Conservation (phyloP, 2,329 filamentous ascomycete species). For the Ophiobolus disseminans region DNA sequence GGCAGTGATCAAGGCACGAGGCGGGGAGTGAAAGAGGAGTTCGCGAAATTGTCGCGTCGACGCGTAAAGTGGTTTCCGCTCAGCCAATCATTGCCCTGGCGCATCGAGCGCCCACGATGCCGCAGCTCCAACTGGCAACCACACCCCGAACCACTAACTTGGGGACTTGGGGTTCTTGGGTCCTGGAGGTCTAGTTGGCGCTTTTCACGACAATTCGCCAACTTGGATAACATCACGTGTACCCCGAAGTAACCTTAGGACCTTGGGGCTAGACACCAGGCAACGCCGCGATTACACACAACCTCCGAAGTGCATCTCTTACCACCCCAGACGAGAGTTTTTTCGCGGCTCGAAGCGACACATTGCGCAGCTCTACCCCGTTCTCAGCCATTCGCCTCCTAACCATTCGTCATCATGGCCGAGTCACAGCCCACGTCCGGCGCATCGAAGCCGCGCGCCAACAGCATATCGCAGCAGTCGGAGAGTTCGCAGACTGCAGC, state of each 20-base stretch:
- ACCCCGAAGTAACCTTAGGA: too few relatives aligned
- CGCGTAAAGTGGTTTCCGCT: constrained; percentile 27
- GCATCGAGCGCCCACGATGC: constrained; percentile 13
- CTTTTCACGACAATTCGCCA: too few relatives aligned
- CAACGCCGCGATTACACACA: too few relatives aligned
- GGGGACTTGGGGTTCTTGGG: too few relatives aligned
- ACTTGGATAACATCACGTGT: too few relatives aligned
- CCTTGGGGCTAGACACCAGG: too few relatives aligned
- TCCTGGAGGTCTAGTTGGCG: too few relatives aligned
- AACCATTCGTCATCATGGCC: constrained; percentile 28
- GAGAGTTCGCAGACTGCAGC: constrained; percentile 63
- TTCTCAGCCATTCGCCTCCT: not conserved
- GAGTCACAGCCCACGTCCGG: constrained; percentile 31
- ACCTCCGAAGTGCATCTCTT: too few relatives aligned
- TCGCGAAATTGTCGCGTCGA: constrained; percentile 20
- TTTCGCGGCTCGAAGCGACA: too few relatives aligned
- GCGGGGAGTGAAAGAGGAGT: constrained; percentile 4
- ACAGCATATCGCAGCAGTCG: constrained; percentile 54
- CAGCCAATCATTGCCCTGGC: constrained; percentile 21
- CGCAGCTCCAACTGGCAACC: too few relatives aligned
- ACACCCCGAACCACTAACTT: too few relatives aligned
- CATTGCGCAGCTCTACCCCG: not conserved
- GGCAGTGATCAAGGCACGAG: constrained; percentile 1
- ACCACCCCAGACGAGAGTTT: too few relatives aligned
- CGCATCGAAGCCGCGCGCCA: constrained; percentile 41